Evolutionary conservation across 148 eudicot species (phyloP).

Genomic region (Heliosperma pusillum): DNA sequence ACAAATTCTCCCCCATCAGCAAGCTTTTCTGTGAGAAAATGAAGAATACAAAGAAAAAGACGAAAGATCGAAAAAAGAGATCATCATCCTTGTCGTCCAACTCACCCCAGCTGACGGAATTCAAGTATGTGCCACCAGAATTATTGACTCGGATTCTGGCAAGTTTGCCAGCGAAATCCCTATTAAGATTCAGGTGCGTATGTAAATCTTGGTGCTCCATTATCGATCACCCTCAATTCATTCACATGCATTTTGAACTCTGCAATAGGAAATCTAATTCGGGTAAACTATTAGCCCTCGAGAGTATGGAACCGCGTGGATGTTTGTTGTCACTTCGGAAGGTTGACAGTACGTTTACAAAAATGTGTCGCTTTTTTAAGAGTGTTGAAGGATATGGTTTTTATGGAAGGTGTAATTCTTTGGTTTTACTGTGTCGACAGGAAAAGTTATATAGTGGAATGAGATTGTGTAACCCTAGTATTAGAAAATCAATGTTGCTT

Average conservation of each 20-base stretch:
- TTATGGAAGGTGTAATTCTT: neutral
- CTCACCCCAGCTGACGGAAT: too few relatives aligned
- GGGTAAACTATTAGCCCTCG: neutral
- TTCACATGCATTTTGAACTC: neutral
- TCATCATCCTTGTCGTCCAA: too few relatives aligned
- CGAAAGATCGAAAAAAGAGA: too few relatives aligned
- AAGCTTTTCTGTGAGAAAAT: too few relatives aligned
- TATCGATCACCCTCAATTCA: neutral
- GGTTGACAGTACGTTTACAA: neutral
- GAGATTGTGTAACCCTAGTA: neutral
- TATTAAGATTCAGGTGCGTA: neutral
- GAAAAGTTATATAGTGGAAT: neutral
- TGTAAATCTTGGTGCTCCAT: neutral
- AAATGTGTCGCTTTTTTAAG: too few relatives aligned
- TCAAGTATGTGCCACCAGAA: too few relatives aligned
- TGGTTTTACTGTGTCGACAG: neutral
- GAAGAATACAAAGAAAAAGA: too few relatives aligned
- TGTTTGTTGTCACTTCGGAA: neutral
- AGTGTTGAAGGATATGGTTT: neutral
- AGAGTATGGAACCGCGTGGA: neutral
- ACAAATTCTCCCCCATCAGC: too few relatives aligned
- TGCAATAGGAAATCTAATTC: neutral
- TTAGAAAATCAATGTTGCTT: neutral
- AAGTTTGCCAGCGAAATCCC: neutral
- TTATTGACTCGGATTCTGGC: neutral